These are phyloP conservation scores for Pythium oligandrum DNA, from an alignment of 352 stramenopile genomes.

Conservation along the genomic window DNA sequence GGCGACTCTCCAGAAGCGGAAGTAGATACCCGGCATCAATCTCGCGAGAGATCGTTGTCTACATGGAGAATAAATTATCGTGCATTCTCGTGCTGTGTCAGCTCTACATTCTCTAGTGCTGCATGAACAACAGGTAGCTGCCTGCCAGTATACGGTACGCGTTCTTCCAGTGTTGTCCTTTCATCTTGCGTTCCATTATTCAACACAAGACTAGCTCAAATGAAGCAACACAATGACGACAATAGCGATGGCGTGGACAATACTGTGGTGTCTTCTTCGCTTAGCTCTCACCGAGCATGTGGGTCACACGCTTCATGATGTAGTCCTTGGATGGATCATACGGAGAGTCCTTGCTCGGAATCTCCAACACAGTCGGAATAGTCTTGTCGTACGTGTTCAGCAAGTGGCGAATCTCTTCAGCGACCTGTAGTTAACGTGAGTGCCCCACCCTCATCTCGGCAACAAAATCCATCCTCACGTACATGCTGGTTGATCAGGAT, in stretches of 20 bases:
- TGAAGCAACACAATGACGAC: no score
- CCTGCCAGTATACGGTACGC: no score
- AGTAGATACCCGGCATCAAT: conserved; percentile 33
- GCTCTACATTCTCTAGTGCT: no score
- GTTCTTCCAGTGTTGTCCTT: no score
- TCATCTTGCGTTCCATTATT: no score
- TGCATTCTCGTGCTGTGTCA: conserved; percentile 2
- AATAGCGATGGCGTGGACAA: no score
- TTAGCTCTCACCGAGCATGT: conserved; percentile 82
- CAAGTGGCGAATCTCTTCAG: conserved; percentile 97
- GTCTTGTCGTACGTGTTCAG: conserved; percentile 98
- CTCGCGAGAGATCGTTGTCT: conserved; percentile 4
- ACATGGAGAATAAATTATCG: conserved; percentile 21
- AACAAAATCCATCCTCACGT: conserved; percentile 5
- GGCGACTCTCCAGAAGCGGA: conserved; percentile 78
- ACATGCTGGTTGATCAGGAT: conserved; percentile 99
- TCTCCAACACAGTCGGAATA: conserved; percentile 98
- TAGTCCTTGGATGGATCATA: conserved; percentile 99
- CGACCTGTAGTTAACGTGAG: conserved; percentile 51
- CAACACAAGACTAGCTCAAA: no score
- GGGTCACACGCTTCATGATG: conserved; percentile 97
- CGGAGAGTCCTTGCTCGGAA: conserved; percentile 93
- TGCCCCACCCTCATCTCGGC: neutral
- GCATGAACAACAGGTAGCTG: no score
- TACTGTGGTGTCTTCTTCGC: conserved; percentile 2